Evolutionary conservation across 2,329 filamentous ascomycete genomes (phyloP).

Genomic region (Didymosphaeria variabile): DNA sequence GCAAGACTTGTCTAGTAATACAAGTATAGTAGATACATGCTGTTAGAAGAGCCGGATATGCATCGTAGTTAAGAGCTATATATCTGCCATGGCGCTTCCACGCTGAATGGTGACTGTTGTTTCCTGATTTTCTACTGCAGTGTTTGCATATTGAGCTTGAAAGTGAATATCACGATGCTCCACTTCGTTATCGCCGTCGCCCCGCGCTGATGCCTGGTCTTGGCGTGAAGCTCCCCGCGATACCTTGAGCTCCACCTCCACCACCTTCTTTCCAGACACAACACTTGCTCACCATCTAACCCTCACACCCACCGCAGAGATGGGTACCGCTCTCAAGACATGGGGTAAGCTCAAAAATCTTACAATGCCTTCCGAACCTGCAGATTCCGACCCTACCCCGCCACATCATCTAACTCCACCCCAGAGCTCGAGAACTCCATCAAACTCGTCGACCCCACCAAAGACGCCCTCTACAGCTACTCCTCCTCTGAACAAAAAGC

Average conservation of each 20-base stretch:
- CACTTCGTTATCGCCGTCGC: neutral
- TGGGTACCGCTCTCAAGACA: conserved; percentile 48
- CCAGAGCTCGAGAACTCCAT: conserved; percentile 86
- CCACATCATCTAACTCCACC: conserved; percentile 28
- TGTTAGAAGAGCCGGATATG: too few relatives aligned
- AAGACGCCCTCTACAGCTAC: conserved; percentile 92
- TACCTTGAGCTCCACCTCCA: conserved; percentile 2
- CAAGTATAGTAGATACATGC: too few relatives aligned
- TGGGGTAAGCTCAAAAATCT: conserved; percentile 40
- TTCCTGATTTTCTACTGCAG: too few relatives aligned
- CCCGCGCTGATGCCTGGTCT: conserved; percentile 38
- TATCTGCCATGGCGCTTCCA: too few relatives aligned
- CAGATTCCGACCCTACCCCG: conserved; percentile 18
- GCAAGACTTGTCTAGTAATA: neutral
- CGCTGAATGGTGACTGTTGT: too few relatives aligned
- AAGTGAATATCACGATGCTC: neutral
- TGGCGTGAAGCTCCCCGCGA: conserved; percentile 27
- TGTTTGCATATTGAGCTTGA: neutral
- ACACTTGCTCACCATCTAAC: conserved; percentile 14
- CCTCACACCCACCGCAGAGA: conserved; percentile 25
- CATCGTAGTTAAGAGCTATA: too few relatives aligned
- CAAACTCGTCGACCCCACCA: conserved; percentile 82
- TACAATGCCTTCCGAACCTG: neutral
- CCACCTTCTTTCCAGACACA: conserved; percentile 17
- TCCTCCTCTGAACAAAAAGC: conserved; percentile 73